Percentiles rank a stretch among this genome's conserved stretches.
phyloP scores from a whole-genome alignment of 805 yeast genomes.

The Candida bentonensis region DNA sequence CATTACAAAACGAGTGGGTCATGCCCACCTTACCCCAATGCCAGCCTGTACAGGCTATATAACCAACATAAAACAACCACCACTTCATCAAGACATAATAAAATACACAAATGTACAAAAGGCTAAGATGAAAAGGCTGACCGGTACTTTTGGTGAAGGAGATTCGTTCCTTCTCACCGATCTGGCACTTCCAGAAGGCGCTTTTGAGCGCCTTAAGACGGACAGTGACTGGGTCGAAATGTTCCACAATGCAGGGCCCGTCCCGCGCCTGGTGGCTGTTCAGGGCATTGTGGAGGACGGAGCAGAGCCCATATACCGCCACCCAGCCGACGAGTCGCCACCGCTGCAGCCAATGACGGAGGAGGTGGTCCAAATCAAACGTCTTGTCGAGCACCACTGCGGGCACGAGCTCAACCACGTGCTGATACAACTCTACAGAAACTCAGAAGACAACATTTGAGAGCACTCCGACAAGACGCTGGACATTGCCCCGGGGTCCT shows the following conservation, averaged over 20 bases:
- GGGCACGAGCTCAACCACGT: slow-evolving; percentile 9
- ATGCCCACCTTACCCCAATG: too few species aligned
- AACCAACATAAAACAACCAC: too few species aligned
- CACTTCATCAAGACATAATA: too few species aligned
- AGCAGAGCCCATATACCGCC: slow-evolving; percentile 9
- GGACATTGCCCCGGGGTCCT: slow-evolving; percentile 11
- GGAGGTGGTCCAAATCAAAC: background rate
- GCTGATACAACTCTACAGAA: slow-evolving; percentile 10
- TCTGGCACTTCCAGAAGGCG: background rate
- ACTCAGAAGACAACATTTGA: slow-evolving; percentile 9
- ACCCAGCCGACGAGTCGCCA: slow-evolving; percentile 9
- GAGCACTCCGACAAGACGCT: slow-evolving; percentile 13
- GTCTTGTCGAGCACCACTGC: background rate
- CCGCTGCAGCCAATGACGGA: slow-evolving; percentile 1
- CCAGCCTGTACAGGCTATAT: too few species aligned
- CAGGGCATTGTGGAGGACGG: slow-evolving; percentile 8
- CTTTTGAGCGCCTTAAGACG: background rate
- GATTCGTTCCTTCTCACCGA: background rate
- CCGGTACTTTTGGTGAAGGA: slow-evolving; percentile 1
- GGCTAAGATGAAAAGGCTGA: too few species aligned
- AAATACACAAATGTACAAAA: too few species aligned
- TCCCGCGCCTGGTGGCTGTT: slow-evolving; percentile 11
- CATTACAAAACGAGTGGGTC: too few species aligned
- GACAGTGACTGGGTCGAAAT: slow-evolving; percentile 7
- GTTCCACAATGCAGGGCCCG: slow-evolving; percentile 9